Percentiles rank a stretch among this genome's conserved stretches.
phyloP scores from a whole-genome alignment of 2,329 filamentous ascomycete species.

The Macrophomina pseudophaseolina region DNA sequence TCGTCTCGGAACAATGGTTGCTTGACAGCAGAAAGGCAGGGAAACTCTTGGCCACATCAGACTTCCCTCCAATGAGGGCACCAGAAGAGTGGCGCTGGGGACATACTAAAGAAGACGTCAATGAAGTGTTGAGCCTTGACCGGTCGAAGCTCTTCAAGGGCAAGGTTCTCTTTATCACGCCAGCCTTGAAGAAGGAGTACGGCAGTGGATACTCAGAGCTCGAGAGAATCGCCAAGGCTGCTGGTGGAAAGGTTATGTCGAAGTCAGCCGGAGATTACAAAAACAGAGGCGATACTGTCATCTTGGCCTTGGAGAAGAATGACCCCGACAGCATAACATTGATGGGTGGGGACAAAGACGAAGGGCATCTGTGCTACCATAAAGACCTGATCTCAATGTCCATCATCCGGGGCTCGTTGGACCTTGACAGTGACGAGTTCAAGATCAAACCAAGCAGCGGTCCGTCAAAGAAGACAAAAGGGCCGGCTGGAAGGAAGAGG shows the following conservation, averaged over 20 bases:
- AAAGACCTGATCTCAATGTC: conserved; percentile 51
- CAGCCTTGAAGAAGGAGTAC: conserved; percentile 41
- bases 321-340: conserved; percentile 45
- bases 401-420: conserved; percentile 50
- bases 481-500: background rate
- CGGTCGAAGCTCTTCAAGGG: conserved; percentile 55
- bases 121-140: conserved; percentile 39
- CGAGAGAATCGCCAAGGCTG: conserved; percentile 42
- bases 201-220: conserved; percentile 45
- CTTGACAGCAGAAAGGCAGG: conserved; percentile 43
- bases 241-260: conserved; percentile 44
- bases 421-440: conserved; percentile 48
- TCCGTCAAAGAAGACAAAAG: conserved; percentile 4
- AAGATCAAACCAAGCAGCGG: conserved; percentile 30
- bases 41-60: conserved; percentile 41
- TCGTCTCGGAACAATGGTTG: conserved; percentile 56
- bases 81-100: conserved; percentile 47
- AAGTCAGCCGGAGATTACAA: conserved; percentile 34
- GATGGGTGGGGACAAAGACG: conserved; percentile 36
- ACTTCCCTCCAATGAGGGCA: conserved; percentile 42
- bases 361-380: conserved; percentile 40
- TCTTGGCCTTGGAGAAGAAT: conserved; percentile 45
- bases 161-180: conserved; percentile 57
- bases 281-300: conserved; percentile 34
- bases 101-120: conserved; percentile 32